Base-by-base conservation (phyloP, 805 yeast species). In the Ogataea haglerorum region DNA sequence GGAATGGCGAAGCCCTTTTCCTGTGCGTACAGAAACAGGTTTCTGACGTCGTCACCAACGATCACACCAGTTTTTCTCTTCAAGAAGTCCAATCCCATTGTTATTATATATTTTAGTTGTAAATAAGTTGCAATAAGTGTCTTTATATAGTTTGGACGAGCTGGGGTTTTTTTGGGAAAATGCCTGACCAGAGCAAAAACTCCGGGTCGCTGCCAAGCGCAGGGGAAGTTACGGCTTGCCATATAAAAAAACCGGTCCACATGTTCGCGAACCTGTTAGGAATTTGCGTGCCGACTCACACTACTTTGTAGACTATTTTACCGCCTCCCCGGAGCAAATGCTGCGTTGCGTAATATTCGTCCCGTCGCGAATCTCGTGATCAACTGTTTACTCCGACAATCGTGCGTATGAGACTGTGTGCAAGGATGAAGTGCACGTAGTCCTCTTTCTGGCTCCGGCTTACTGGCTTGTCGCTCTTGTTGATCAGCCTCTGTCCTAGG, bases 61-160 rank as follows among this genome's bases (percentile, higher is more conserved):
- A 93, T 89, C 72, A 93, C 99, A 80, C 99, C 99, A 67, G 93
- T 63, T 73, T 93, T 90, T 77, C 95, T 83, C 58, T 75, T 72
- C 61, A 90, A 76, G 68, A 88, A 88, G 61, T 82, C 89, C 70
- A 60, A 52, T 54, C 56, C 48, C 63, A 61, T 59, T 43, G 31
- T 19, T 47, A n/a, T 22, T 27, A 19, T 32, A 21, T 38, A 30
- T 12, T 18, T 12, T 30, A 14, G 33, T 26, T 17, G 9, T 19
- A 19, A 34, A 28, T 35, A 21, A 38, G n/a, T 40, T 33, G 34
- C 26, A n/a, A 34, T 21, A 39, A 7, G 34, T 35, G 31, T 32
- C 42, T 32, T 38, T 38, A 38, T 38, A 23, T 33, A 14, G 5
- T 18, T 12, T n/a, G 24, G 26, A 9, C 25, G 8, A 36, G 13